These are phyloP conservation scores for Polytrichum formosum DNA, from an alignment of 225 moss, liverwort and hornwort species.

Conservation along the genomic window DNA sequence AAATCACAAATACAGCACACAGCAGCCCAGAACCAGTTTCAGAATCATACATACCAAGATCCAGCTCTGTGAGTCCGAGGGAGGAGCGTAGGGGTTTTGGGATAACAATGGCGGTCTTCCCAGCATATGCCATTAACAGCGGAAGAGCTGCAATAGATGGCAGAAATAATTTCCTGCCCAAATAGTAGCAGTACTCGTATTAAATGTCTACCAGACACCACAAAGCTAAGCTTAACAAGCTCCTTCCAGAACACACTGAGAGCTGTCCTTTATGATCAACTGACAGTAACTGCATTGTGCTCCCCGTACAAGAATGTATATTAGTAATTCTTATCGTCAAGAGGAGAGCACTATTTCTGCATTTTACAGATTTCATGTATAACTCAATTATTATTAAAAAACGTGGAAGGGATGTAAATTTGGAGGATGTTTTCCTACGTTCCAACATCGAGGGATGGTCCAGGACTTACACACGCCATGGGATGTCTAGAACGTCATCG, in stretches of 20 bases:
- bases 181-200: background rate
- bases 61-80: constrained; percentile 59
- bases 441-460: constrained; percentile 1
- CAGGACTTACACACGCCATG: constrained; percentile 90
- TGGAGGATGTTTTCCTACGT: background rate
- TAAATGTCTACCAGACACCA: background rate
- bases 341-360: too few relatives aligned
- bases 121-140: constrained; percentile 86
- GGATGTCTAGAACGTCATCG: constrained; percentile 93
- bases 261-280: too few relatives aligned
- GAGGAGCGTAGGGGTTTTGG: constrained; percentile 80
- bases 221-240: background rate
- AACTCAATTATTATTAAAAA: too few relatives aligned
- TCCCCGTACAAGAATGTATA: too few relatives aligned
- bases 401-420: too few relatives aligned
- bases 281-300: too few relatives aligned
- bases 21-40: background rate
- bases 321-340: too few relatives aligned
- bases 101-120: constrained; percentile 71
- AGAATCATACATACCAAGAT: constrained; percentile 54
- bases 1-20: background rate
- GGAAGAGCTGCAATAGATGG: constrained; percentile 95
- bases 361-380: too few relatives aligned
- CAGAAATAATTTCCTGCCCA: constrained; percentile 73
- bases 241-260: too few relatives aligned